Percentiles rank a stretch among this genome's conserved stretches.
Evolutionary conservation across 2,329 filamentous ascomycete genomes (phyloP).

Genomic region (Tolypocladium sp.): DNA sequence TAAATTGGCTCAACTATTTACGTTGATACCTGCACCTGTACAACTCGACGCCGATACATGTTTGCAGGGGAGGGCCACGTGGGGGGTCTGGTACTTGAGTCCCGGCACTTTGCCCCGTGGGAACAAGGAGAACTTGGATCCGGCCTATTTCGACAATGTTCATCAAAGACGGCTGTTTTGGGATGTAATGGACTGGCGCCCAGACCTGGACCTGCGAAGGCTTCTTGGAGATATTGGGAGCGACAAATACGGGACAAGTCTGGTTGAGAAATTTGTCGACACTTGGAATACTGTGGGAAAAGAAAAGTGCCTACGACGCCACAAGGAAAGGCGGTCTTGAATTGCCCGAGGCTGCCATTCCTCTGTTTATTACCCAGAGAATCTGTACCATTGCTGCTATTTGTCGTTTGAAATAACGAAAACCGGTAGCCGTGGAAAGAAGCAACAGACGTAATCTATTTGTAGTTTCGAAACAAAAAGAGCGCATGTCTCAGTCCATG

Average conservation of each 20-base stretch:
- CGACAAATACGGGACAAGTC: neutral
- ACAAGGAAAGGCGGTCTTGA: neutral
- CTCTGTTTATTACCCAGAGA: neutral
- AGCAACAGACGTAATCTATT: too few species aligned
- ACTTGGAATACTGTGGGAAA: neutral
- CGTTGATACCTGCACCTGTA: neutral
- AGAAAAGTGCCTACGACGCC: neutral
- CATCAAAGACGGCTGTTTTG: neutral
- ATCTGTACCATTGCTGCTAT: too few species aligned
- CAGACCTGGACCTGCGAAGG: neutral
- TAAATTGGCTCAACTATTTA: neutral
- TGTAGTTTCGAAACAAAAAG: too few species aligned
- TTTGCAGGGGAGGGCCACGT: neutral
- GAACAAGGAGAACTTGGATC: neutral
- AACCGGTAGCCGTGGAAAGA: too few species aligned
- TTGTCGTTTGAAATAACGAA: too few species aligned
- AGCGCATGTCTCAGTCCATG: too few species aligned
- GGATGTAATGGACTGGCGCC: neutral
- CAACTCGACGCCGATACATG: neutral
- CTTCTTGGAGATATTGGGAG: neutral
- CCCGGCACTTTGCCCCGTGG: neutral
- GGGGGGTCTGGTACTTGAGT: neutral
- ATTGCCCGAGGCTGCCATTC: neutral
- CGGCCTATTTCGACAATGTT: neutral
- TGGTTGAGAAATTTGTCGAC: neutral